Base-by-base conservation (phyloP, 2,329 filamentous ascomycete species). In the Fusarium brachygibbosum region DNA sequence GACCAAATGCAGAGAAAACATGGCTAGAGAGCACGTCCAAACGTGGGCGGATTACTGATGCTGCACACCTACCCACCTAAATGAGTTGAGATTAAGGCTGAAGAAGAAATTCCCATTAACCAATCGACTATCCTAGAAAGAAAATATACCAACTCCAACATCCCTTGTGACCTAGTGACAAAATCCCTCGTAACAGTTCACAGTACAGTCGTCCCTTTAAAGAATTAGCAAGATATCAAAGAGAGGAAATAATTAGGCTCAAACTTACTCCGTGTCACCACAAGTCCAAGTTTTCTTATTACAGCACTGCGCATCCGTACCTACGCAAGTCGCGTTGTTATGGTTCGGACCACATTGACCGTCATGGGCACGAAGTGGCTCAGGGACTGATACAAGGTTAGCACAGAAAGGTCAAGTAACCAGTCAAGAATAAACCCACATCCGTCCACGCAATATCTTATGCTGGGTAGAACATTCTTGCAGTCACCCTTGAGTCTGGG, bases 221-320 rank as follows among this genome's bases (percentile, higher is more conserved):
- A 21, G 3, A 11, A 11, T 60, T 35, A 55, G 41, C 28, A 41
- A n/a, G 8, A 3, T 6, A 10, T 12, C 21, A n/a, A 8, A 16
- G 13, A 28, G 13, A 32, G 2, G n/a, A n/a, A 11, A 17, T 12
- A 29, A 7, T 11, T 5, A 32, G 3, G 12, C 4, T 14, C 3
- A 9, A 8, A 73, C 71, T 2, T 41, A 56, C 63, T 29, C 44
- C 25, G 40, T 55, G 16, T 66, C 34, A 9, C 63, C 63, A 21
- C 63, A 66, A n/a, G 38, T 63, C 59, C 59, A 66, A 11, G 54
- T 66, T 21, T 58, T 52, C 37, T 57, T 63, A n/a, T 66, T 66
- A 34, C 63, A 66, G 21, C 54, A 66, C 11, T 46, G 59, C 31
- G 56, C 52, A n/a, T 49, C 49, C 19, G 59, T 66, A 5, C 63